A percentile compares a stretch with the other conserved stretches of the same genome.
Evolutionary conservation across 768 basidiomycete species (phyloP).

Genomic region (Leccinellum albellum): DNA sequence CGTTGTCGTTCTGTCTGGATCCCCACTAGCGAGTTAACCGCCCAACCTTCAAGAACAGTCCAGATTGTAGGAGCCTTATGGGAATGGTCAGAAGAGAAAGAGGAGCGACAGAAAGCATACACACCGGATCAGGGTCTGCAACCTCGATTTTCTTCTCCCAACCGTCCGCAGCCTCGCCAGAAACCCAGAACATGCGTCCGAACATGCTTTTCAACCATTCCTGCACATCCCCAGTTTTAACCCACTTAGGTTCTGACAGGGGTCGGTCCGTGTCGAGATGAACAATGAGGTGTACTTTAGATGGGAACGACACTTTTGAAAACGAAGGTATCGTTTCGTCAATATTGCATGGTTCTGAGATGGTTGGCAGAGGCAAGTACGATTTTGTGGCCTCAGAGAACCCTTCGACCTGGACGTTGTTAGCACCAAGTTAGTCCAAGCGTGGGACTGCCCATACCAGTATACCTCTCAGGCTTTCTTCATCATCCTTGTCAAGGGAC

Average conservation of each 20-base stretch:
- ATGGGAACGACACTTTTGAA: slow-evolving; percentile 47
- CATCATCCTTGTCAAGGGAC: slow-evolving; percentile 52
- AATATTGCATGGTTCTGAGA: slow-evolving; percentile 37
- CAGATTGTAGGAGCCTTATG: slow-evolving; percentile 86
- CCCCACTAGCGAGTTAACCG: slow-evolving; percentile 77
- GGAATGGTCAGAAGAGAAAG: slow-evolving; percentile 1
- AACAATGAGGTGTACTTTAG: slow-evolving; percentile 61
- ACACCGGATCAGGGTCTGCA: slow-evolving; percentile 90
- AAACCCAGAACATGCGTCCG: slow-evolving; percentile 83
- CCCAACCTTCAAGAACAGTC: slow-evolving; percentile 89
- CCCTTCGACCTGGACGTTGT: slow-evolving; percentile 58
- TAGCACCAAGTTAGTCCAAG: slow-evolving; percentile 2
- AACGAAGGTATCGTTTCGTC: slow-evolving; percentile 77
- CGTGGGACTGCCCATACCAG: slow-evolving; percentile 48
- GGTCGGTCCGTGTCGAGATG: slow-evolving; percentile 86
- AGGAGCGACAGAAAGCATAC: slow-evolving; percentile 28
- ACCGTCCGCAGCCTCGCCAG: slow-evolving; percentile 77
- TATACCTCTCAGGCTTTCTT: slow-evolving; percentile 65
- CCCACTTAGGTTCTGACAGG: slow-evolving; percentile 95
- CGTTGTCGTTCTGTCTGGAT: slow-evolving; percentile 71
- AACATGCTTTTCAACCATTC: slow-evolving; percentile 91
- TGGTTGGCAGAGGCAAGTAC: slow-evolving; percentile 56
- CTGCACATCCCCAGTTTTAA: slow-evolving; percentile 89
- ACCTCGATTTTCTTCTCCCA: slow-evolving; percentile 96
- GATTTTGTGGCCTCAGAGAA: slow-evolving; percentile 69